Conservation (phyloP, 208 protist genomes). For the Spongospora subterranea region DNA sequence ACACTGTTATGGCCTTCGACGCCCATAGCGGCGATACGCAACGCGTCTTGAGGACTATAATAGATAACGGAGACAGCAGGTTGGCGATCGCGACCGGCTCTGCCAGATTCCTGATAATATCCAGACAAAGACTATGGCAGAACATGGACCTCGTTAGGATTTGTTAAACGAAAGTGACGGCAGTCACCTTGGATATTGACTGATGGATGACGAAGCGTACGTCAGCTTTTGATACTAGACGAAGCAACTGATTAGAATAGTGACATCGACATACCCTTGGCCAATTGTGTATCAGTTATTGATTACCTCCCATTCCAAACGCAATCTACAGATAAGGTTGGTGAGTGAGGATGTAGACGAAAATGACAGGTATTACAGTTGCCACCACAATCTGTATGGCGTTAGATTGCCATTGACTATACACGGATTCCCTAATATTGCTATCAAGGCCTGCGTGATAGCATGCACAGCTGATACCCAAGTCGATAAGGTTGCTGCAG, state of each 20-base stretch:
- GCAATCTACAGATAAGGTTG: background rate
- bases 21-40: background rate
- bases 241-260: background rate
- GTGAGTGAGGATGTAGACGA: background rate
- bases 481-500: background rate
- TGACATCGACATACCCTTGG: background rate
- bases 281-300: too few species aligned
- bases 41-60: conserved; percentile 5
- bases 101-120: conserved; percentile 37
- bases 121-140: conserved; percentile 46
- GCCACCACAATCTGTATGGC: background rate
- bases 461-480: background rate
- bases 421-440: background rate
- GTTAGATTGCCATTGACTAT: background rate
- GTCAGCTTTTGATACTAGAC: conserved; percentile 33
- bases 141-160: too few species aligned
- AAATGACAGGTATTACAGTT: background rate
- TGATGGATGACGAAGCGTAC: conserved; percentile 49
- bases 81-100: background rate
- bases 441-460: conserved; percentile 27
- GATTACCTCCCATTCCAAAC: conserved; percentile 51
- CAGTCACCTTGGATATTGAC: background rate
- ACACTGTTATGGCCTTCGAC: background rate
- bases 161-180: background rate
- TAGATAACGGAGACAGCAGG: background rate